phyloP scores from a whole-genome alignment of 176 grass and related monocot genomes.

The Avena sativa region DNA sequence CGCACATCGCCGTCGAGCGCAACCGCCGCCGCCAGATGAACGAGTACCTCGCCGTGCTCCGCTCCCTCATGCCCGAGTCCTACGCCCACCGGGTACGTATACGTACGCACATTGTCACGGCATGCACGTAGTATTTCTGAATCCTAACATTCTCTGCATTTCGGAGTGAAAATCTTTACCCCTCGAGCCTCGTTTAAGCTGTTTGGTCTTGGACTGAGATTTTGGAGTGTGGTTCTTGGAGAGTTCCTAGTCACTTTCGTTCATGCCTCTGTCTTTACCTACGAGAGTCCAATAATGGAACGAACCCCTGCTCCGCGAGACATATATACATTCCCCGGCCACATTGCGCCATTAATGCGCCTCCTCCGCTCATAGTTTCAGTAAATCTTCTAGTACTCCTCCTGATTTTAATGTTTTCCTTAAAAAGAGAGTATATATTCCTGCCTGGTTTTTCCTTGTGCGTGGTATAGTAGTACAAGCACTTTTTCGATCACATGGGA shows the following conservation, averaged over 20 bases:
- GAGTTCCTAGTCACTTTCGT: neutral
- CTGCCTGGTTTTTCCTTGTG: neutral
- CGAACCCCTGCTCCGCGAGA: neutral
- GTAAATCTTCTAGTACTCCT: neutral
- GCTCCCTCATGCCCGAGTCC: conserved; percentile 81
- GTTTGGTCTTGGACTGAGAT: neutral
- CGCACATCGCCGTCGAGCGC: conserved; percentile 98
- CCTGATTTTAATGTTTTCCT: neutral
- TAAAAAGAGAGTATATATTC: neutral
- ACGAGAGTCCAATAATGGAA: conserved; percentile 2
- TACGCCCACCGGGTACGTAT: conserved; percentile 72
- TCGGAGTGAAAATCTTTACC: neutral
- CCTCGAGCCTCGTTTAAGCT: neutral
- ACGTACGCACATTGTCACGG: neutral
- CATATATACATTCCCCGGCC: conserved; percentile 9
- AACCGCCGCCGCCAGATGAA: conserved; percentile 98
- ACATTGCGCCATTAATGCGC: conserved; percentile 30
- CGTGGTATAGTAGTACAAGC: too few relatives aligned
- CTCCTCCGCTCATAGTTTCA: neutral
- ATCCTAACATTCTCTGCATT: neutral
- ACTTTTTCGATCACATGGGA: neutral
- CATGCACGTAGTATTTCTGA: too few relatives aligned
- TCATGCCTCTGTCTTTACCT: neutral
- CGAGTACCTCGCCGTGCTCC: conserved; percentile 86
- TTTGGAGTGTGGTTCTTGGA: neutral